Evolutionary conservation across 495 filamentous ascomycete genomes (phyloP).

Genomic region (Aspergillus diversus): DNA sequence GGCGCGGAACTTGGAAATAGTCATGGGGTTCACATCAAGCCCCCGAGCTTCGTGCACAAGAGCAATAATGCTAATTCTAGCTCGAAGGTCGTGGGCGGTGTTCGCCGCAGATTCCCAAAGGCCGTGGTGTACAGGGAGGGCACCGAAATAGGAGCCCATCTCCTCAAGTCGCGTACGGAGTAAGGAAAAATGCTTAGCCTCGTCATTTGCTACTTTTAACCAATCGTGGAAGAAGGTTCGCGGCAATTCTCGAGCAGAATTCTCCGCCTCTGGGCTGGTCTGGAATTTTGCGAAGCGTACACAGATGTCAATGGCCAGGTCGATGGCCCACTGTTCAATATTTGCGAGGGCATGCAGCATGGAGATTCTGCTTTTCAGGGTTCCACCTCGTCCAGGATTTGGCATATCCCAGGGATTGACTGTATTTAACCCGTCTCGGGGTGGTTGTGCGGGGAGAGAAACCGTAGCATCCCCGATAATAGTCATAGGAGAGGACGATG

Average conservation of each 20-base stretch:
- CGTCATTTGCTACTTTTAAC: conserved; percentile 57
- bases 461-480: conserved; percentile 43
- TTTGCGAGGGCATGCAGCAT: conserved; percentile 59
- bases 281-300: conserved; percentile 55
- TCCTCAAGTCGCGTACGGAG: conserved; percentile 54
- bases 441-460: conserved; percentile 46
- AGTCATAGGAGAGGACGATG: conserved; percentile 46
- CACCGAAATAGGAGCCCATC: conserved; percentile 52
- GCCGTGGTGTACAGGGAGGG: conserved; percentile 55
- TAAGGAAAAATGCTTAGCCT: conserved; percentile 58
- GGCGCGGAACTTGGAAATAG: conserved; percentile 56
- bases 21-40: conserved; percentile 57
- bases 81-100: conserved; percentile 53
- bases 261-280: conserved; percentile 28
- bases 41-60: conserved; percentile 58
- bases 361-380: conserved; percentile 51
- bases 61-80: conserved; percentile 56
- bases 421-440: conserved; percentile 46
- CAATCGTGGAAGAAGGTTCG: conserved; percentile 58
- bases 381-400: conserved; percentile 46
- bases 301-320: conserved; percentile 58
- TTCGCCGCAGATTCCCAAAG: conserved; percentile 52
- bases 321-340: conserved; percentile 59
- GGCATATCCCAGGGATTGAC: conserved; percentile 50
- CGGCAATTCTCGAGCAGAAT: conserved; percentile 37